Conservation (phyloP, 345 rosid genomes). For the Hypericum androsaemum region DNA sequence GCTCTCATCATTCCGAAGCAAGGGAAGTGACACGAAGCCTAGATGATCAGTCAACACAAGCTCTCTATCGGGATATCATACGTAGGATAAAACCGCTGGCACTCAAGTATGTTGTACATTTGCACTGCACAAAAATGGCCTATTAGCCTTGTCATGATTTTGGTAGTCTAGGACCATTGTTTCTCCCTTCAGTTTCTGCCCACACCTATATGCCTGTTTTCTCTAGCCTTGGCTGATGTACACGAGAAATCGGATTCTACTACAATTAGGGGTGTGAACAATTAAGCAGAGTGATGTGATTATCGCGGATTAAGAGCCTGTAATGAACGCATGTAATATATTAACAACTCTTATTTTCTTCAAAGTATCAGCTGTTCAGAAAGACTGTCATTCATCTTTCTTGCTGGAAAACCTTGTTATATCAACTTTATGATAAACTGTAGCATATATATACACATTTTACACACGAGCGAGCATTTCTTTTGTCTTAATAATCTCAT, state of each 20-base stretch:
- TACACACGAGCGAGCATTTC: no score
- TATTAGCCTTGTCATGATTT: conserved; percentile 38
- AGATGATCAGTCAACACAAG: conserved; percentile 18
- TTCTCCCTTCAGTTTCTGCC: conserved; percentile 4
- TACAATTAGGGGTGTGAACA: no score
- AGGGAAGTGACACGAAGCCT: conserved; percentile 65
- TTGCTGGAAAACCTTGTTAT: no score
- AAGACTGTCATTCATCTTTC: no score
- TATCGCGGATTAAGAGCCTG: no score
- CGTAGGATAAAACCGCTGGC: conserved; percentile 23
- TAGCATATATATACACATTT: no score
- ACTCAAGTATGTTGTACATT: conserved; percentile 28
- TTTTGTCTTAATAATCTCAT: no score
- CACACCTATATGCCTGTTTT: neutral
- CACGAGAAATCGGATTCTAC: neutral
- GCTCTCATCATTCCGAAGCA: conserved; percentile 85
- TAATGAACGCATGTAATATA: no score
- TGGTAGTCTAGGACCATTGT: conserved; percentile 42
- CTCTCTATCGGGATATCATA: neutral
- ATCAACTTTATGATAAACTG: no score
- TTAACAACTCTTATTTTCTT: no score
- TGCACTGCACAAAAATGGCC: conserved; percentile 23
- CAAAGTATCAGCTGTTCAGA: no score
- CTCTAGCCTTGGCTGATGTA: conserved; percentile 1
- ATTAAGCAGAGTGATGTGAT: no score